These are phyloP conservation scores for Conringia planisiliqua DNA, from an alignment of 345 rosid genomes.

Conservation along the genomic window DNA sequence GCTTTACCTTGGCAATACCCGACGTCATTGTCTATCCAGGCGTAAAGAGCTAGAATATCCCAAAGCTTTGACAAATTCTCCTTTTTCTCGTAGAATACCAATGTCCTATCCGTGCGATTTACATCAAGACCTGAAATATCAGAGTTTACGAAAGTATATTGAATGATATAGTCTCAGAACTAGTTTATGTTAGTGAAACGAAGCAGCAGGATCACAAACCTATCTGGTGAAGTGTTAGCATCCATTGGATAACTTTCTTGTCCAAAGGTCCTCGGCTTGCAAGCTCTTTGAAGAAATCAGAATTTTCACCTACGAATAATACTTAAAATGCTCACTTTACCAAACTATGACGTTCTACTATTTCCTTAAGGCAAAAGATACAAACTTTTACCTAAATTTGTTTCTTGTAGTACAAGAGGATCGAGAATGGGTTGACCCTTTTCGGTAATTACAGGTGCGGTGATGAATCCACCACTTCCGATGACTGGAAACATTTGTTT, in stretches of 20 bases:
- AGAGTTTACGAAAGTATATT: neutral
- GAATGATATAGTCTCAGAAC: neutral
- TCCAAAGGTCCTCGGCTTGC: slow-evolving; percentile 54
- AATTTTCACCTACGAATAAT: slow-evolving; percentile 9
- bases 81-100: slow-evolving; percentile 89
- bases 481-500: slow-evolving; percentile 64
- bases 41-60: slow-evolving; percentile 94
- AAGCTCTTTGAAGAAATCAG: slow-evolving; percentile 56
- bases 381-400: slow-evolving; percentile 42
- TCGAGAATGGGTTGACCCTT: slow-evolving; percentile 79
- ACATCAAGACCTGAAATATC: slow-evolving; percentile 78
- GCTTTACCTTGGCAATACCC: slow-evolving; percentile 94
- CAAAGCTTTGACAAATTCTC: slow-evolving; percentile 87
- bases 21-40: slow-evolving; percentile 88
- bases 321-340: neutral
- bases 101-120: slow-evolving; percentile 84
- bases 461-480: slow-evolving; percentile 82
- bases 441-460: slow-evolving; percentile 88
- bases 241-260: slow-evolving; percentile 82
- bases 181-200: neutral
- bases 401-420: slow-evolving; percentile 74
- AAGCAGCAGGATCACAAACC: slow-evolving; percentile 46
- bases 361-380: slow-evolving; percentile 16
- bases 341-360: slow-evolving; percentile 2
- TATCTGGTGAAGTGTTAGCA: slow-evolving; percentile 90